Evolutionary conservation across 1,284 basidiomycete species (phyloP), one percentile per base, ranked within the genome.

Genomic region (Ceraceosorus guamensis): DNA sequence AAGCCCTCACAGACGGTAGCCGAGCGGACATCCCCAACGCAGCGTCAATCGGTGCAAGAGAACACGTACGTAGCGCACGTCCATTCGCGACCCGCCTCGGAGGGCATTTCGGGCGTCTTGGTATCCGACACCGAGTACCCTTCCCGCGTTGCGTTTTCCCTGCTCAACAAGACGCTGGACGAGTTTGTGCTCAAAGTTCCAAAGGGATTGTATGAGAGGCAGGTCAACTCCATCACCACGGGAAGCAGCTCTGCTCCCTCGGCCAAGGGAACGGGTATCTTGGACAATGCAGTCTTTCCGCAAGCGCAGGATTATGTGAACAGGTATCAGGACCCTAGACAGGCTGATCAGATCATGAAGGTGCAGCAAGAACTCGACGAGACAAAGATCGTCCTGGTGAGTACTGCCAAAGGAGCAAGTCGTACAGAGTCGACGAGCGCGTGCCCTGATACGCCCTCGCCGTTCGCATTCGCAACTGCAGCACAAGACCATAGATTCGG

Each of bases 401-500:
- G 55, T 54, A 4, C n/a, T n/a, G n/a, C n/a, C n/a, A 16, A n/a
- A n/a, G n/a, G n/a, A n/a, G n/a, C n/a, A n/a, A n/a, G n/a, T n/a
- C n/a, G n/a, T n/a, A n/a, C n/a, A n/a, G n/a, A n/a, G n/a, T n/a
- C n/a, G n/a, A n/a, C n/a, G n/a, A n/a, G n/a, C n/a, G n/a, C n/a
- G n/a, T n/a, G n/a, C n/a, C n/a, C n/a, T n/a, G n/a, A n/a, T n/a
- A n/a, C n/a, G n/a, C n/a, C n/a, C n/a, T n/a, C n/a, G n/a, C n/a
- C n/a, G n/a, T n/a, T n/a, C n/a, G n/a, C n/a, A n/a, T n/a, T n/a
- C n/a, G 52, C 39, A 14, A 35, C 46, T 52, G 56, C 59, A 70
- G 71, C 95, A 98, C 82, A 96, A 98, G 82, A 99, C 95, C 13
- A 99, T 99, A 72, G 95, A 99, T 76, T 89, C 88, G 2, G 93